Evolutionary conservation across 164 flowering plant genomes (phyloP), one percentile per base, ranked within the genome.

Genomic region (Chimonanthus salicifolius): DNA sequence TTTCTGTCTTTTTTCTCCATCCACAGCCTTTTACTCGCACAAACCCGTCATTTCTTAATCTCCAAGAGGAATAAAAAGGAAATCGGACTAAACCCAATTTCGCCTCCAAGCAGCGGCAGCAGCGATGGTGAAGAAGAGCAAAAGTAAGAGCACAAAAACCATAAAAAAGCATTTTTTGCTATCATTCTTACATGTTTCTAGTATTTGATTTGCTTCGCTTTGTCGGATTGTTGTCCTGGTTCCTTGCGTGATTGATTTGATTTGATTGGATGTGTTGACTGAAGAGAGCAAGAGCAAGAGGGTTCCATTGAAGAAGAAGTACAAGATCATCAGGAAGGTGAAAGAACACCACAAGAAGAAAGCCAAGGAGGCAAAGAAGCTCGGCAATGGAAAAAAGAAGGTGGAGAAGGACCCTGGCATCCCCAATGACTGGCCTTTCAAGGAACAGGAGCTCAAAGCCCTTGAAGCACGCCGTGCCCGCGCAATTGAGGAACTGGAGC

Each of bases 381-480:
- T 84, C 13, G 90, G 88, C 0, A 5, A 79, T 4, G 70, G 75
- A 11, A 88, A 80, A 78, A 72, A 63, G 5, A 90, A 86, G 84
- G 90, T 87, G 10, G 98, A 95, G 87, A 96, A 96, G 83, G 98
- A 92, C 72, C 98, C 97, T 0, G 99, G 98, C 15, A 94, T 94
- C 71, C 97, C 97, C 58, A 94, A 94, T 78, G 97, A 93, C 44
- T 94, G 98, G 97, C 98, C 98, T 7, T 92, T 94, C 75, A 92
- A 90, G 90, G 99, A 95, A 68, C 92, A 93, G 77, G 97, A 96
- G 86, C 94, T 96, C 72, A 92, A 88, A 82, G 92, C 94, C 21
- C 92, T 96, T 4, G 98, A 96, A 81, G 91, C 77, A 64, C 88
- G 99, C 2, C 85, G 98, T 4, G 91, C 93, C 3, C 86, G 83